phyloP scores from a whole-genome alignment of 306 rosid genomes.

The Castanea sativa region DNA sequence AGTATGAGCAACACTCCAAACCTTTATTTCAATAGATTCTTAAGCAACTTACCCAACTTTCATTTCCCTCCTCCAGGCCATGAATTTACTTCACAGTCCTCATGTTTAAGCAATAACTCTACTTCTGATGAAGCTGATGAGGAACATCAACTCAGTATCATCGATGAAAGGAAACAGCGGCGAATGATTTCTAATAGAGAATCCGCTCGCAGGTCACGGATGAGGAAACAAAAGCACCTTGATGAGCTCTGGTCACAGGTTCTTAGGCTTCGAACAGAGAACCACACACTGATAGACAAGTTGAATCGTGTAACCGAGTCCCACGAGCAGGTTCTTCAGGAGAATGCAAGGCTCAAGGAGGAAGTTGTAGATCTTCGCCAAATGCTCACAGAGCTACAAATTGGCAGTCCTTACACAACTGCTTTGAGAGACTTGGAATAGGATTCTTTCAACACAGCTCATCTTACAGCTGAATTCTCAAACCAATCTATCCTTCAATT shows the following conservation, averaged over 20 bases:
- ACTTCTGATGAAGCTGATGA: slow-evolving; percentile 83
- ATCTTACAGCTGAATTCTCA: slow-evolving; percentile 47
- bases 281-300: slow-evolving; percentile 52
- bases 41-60: slow-evolving; percentile 34
- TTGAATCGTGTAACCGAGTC: slow-evolving; percentile 52
- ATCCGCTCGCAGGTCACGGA: slow-evolving; percentile 79
- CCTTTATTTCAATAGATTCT: slow-evolving; percentile 26
- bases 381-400: slow-evolving; percentile 51
- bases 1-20: slow-evolving; percentile 25
- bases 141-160: slow-evolving; percentile 48
- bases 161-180: slow-evolving; percentile 72
- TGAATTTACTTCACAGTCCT: slow-evolving; percentile 38
- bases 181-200: slow-evolving; percentile 87
- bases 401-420: slow-evolving; percentile 35
- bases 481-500: slow-evolving; percentile 38
- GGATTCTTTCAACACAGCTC: slow-evolving; percentile 46
- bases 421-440: slow-evolving; percentile 47
- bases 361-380: slow-evolving; percentile 63
- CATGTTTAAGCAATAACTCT: slow-evolving; percentile 65
- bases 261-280: slow-evolving; percentile 61
- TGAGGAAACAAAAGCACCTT: slow-evolving; percentile 82
- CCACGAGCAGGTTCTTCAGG: slow-evolving; percentile 55
- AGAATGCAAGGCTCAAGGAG: slow-evolving; percentile 61
- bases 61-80: slow-evolving; percentile 29
- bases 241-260: slow-evolving; percentile 87